Base-by-base conservation (phyloP, 768 basidiomycete species). In the Suillus spraguei region DNA sequence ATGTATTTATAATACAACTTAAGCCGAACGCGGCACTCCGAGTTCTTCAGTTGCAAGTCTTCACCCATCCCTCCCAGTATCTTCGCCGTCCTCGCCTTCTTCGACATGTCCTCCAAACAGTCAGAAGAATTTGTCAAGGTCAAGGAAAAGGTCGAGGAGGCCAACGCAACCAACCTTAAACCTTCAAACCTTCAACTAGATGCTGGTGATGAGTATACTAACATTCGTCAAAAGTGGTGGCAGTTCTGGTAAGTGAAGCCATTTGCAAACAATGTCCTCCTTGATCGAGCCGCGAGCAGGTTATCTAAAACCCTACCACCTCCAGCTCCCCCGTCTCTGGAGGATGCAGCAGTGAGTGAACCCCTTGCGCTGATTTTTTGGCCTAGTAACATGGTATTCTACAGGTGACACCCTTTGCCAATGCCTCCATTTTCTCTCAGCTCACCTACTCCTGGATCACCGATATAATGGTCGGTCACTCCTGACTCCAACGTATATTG, bases 381-480 rank as follows among this genome's bases (percentile, higher is more conserved):
- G 35, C 20, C 28, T 63, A 28, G 47, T 54, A 17, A 42, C 20
- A 11, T 39, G 24, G 4, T 32, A 17, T 52, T 11, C 46, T 62
- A 3, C 68, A 85, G 76, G 70, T 84, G 50, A 87, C 85, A 39
- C 91, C 92, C 0, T 72, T 90, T 17, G 83, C 80, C 0, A 74
- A 76, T 17, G 87, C 88, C 4, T 88, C 83, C 36, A 69, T 87
- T 24, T 69, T 91, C 53, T 85, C 86, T 17, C 74, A 83, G 38
- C 74, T 92, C 47, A 87, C 87, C 0, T 92, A 86, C 70, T 70
- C 80, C 41, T 92, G 89, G 87, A 84, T 92, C 41, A 83, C 81
- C 2, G 84, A 83, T 0, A 75, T 87, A n/a, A 85, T 86, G 84
- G 85, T 81, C 64, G 44, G 59, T 61, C 16, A 41, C 61, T 28